Percentiles rank a stretch among this genome's conserved stretches.
Conservation (phyloP, 805 yeast genomes). For the Yamadazyma paraphyllophila region DNA sequence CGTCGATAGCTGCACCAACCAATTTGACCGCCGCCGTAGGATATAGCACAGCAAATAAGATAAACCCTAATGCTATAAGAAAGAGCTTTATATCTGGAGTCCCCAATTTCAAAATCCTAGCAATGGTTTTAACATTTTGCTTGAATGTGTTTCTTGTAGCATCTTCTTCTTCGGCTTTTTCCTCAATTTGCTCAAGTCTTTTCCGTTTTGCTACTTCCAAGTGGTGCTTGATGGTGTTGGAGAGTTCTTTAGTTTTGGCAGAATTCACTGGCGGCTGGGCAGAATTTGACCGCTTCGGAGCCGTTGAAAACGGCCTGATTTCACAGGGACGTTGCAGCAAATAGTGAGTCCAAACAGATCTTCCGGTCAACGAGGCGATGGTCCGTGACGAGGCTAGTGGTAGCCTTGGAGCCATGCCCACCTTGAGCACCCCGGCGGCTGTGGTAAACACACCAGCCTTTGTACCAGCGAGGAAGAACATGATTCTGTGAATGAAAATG, state of each 20-base stretch:
- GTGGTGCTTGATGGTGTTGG: constrained; percentile 24
- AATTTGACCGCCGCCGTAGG: constrained; percentile 44
- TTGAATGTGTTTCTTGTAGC: constrained; percentile 27
- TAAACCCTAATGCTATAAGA: constrained; percentile 39
- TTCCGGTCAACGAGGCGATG: no score
- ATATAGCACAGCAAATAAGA: constrained; percentile 42
- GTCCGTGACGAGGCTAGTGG: no score
- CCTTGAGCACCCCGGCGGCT: no score
- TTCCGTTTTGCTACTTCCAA: constrained; percentile 26
- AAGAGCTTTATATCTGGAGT: constrained; percentile 38
- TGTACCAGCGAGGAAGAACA: no score
- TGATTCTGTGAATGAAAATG: no score
- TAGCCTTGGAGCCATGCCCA: no score
- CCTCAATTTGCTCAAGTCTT: constrained; percentile 28
- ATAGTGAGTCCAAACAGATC: no score
- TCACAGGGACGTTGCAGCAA: no score
- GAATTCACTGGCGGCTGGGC: background rate
- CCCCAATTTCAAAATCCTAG: constrained; percentile 38
- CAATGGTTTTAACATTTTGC: constrained; percentile 35
- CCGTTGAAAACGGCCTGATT: background rate
- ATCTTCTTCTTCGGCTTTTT: constrained; percentile 31
- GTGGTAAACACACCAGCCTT: no score
- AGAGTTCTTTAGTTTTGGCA: background rate
- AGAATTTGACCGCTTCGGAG: background rate
- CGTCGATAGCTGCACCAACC: constrained; percentile 44